These are phyloP conservation scores for Allium fistulosum DNA, from an alignment of 106 monocot species.

Conservation along the genomic window DNA sequence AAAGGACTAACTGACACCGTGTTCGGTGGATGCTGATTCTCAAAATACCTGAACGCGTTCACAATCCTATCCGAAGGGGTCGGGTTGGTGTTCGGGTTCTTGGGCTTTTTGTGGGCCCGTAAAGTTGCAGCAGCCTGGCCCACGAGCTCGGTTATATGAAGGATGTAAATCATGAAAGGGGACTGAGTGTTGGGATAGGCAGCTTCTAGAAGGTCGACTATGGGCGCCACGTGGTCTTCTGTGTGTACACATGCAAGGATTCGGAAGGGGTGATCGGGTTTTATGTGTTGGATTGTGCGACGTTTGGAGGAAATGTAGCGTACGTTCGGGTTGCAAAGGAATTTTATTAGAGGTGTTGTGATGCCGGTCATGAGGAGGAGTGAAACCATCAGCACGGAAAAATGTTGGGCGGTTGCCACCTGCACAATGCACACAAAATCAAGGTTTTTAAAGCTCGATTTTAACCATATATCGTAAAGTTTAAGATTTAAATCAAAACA, in stretches of 20 bases:
- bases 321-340: slow-evolving; percentile 42
- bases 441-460: too few species aligned
- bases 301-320: slow-evolving; percentile 19
- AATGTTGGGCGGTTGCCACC: slow-evolving; percentile 18
- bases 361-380: slow-evolving; percentile 18
- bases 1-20: slow-evolving; percentile 27
- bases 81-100: not conserved
- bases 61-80: slow-evolving; percentile 33
- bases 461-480: too few species aligned
- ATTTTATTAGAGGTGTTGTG: slow-evolving; percentile 28
- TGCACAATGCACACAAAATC: slow-evolving; percentile 3
- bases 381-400: slow-evolving; percentile 17
- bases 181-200: slow-evolving; percentile 5
- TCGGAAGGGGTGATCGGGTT: slow-evolving; percentile 33
- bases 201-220: slow-evolving; percentile 45
- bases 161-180: slow-evolving; percentile 31
- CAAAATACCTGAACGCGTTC: slow-evolving; percentile 44
- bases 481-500: too few species aligned
- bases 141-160: slow-evolving; percentile 45
- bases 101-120: slow-evolving; percentile 18
- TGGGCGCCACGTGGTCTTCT: slow-evolving; percentile 37
- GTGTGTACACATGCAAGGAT: slow-evolving; percentile 42
- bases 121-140: slow-evolving; percentile 37
- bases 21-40: slow-evolving; percentile 14
- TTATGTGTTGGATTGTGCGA: slow-evolving; percentile 29